Percentiles rank a stretch among this genome's conserved stretches.
phyloP scores from a whole-genome alignment of 2,329 filamentous ascomycete genomes.

The Pleomassaria siparia region DNA sequence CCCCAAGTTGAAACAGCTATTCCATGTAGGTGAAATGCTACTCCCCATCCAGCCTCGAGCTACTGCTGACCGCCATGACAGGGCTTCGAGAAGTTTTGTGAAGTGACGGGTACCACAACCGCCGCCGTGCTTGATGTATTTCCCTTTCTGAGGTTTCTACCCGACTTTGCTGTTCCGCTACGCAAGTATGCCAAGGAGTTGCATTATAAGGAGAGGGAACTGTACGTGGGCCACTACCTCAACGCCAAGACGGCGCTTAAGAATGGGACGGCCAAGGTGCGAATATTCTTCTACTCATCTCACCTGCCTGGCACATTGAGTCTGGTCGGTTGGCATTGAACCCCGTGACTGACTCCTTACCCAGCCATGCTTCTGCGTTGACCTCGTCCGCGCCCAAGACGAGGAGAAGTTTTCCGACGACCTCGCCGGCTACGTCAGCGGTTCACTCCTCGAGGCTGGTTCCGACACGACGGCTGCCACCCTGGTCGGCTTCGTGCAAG shows the following conservation, averaged over 20 bases:
- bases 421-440: slow-evolving; percentile 23
- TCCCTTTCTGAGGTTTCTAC: slow-evolving; percentile 46
- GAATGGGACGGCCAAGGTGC: slow-evolving; percentile 10
- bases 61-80: not conserved
- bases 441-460: slow-evolving; percentile 31
- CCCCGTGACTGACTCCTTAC: not conserved
- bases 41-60: not conserved
- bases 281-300: not conserved
- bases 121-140: slow-evolving; percentile 40
- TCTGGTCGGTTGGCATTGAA: not conserved
- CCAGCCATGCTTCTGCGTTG: slow-evolving; percentile 14
- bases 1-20: slow-evolving; percentile 14
- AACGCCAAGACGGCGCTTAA: slow-evolving; percentile 8
- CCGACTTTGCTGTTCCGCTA: slow-evolving; percentile 29
- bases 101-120: not conserved
- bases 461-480: slow-evolving; percentile 30
- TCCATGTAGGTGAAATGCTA: not conserved
- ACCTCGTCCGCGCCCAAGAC: slow-evolving; percentile 9
- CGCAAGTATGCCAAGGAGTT: slow-evolving; percentile 43
- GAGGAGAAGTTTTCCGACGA: slow-evolving; percentile 12
- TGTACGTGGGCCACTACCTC: slow-evolving; percentile 13
- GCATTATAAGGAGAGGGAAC: slow-evolving; percentile 44
- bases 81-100: not conserved
- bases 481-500: slow-evolving; percentile 29
- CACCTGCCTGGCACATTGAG: slow-evolving; percentile 12